phyloP scores from a whole-genome alignment of 2,329 filamentous ascomycete genomes.

The Lasiodiplodia sp. region DNA sequence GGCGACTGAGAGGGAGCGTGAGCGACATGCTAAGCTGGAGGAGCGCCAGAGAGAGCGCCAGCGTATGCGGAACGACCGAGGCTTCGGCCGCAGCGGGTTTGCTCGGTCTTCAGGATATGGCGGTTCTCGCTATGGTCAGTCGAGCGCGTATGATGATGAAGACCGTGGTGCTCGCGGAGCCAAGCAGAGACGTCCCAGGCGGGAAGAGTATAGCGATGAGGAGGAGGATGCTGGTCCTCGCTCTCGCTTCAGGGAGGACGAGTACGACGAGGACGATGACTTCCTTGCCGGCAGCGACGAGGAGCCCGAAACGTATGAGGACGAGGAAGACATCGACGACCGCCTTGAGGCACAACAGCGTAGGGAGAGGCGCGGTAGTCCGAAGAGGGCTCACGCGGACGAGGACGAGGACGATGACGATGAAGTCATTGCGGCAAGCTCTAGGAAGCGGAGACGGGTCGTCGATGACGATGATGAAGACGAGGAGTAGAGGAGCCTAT shows the following conservation, averaged over 20 bases:
- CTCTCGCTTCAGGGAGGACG: constrained; percentile 69
- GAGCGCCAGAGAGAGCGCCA: constrained; percentile 56
- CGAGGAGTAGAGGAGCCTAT: constrained; percentile 2
- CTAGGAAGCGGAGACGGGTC: constrained; percentile 52
- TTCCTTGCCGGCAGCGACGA: constrained; percentile 80
- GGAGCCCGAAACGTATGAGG: constrained; percentile 68
- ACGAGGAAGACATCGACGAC: constrained; percentile 60
- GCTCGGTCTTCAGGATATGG: constrained; percentile 60
- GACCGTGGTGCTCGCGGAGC: constrained; percentile 48
- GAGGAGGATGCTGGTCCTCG: constrained; percentile 74
- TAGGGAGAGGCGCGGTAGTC: constrained; percentile 47
- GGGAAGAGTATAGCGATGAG: constrained; percentile 70
- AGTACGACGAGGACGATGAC: constrained; percentile 81
- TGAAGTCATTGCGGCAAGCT: constrained; percentile 40
- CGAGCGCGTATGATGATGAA: constrained; percentile 72
- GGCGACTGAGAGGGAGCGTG: constrained; percentile 74
- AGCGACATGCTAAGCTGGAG: constrained; percentile 57
- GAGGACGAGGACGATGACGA: constrained; percentile 48
- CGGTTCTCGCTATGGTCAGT: constrained; percentile 54
- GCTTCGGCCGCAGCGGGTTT: constrained; percentile 57
- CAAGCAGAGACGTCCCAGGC: constrained; percentile 47
- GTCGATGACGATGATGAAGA: constrained; percentile 58
- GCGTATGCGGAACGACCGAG: constrained; percentile 63
- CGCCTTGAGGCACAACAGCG: constrained; percentile 48
- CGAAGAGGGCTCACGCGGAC: constrained; percentile 46